Evolutionary conservation across 2,329 filamentous ascomycete species (phyloP).

Genomic region (Fusarium anthophilum): DNA sequence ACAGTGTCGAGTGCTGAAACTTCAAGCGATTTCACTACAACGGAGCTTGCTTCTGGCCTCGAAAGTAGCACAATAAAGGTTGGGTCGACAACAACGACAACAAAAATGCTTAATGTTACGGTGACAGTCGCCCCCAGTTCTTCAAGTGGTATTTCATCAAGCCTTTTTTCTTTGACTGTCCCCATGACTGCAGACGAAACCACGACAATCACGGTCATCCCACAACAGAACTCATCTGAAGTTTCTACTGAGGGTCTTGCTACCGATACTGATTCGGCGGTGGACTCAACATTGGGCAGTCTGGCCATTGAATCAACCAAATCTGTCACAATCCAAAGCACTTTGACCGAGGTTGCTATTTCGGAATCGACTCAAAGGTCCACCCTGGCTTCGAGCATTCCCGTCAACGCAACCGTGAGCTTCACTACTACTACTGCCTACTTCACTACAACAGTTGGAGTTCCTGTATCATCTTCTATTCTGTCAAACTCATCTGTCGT

Average conservation of each 20-base stretch:
- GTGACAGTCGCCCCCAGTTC: constrained; percentile 1
- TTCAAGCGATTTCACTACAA: neutral
- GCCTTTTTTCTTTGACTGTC: neutral
- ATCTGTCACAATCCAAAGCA: neutral
- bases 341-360: neutral
- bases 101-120: constrained; percentile 21
- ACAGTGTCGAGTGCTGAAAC: neutral
- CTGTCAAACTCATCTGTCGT: neutral
- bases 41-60: neutral
- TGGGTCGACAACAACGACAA: constrained; percentile 16
- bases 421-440: constrained; percentile 12
- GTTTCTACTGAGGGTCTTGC: neutral
- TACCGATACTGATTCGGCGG: neutral
- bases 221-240: constrained; percentile 7
- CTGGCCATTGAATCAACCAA: neutral
- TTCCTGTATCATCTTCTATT: neutral
- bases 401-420: neutral
- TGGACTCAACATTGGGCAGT: neutral
- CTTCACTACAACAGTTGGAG: neutral
- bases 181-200: neutral
- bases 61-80: neutral
- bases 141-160: neutral
- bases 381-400: neutral
- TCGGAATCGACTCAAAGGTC: neutral
- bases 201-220: neutral